These are phyloP conservation scores for Aegilops bicornis DNA, from an alignment of 176 grass and related monocot genomes.

Conservation along the genomic window DNA sequence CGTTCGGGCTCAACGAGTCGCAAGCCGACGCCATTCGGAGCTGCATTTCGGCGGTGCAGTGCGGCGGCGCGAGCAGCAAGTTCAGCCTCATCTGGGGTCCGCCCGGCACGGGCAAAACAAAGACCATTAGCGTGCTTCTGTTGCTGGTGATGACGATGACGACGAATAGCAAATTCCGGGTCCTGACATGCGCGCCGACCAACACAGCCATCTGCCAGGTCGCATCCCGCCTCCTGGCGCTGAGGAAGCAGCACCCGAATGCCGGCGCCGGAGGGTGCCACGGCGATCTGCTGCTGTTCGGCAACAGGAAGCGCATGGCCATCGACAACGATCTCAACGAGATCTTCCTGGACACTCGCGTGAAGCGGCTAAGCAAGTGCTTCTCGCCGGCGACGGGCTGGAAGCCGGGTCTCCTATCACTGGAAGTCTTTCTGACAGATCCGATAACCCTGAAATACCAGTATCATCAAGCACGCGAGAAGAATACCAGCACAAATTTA, in stretches of 20 bases:
- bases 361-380: slow-evolving; percentile 10
- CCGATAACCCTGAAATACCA: background rate
- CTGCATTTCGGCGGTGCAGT: slow-evolving; percentile 43
- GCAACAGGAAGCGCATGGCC: slow-evolving; percentile 43
- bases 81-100: slow-evolving; percentile 76
- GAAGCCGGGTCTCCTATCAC: slow-evolving; percentile 35
- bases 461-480: background rate
- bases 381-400: slow-evolving; percentile 42
- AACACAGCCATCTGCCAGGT: slow-evolving; percentile 67
- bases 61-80: background rate
- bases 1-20: slow-evolving; percentile 55
- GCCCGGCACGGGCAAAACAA: slow-evolving; percentile 77
- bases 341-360: slow-evolving; percentile 62
- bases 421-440: slow-evolving; percentile 24
- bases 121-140: slow-evolving; percentile 53
- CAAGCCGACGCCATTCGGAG: slow-evolving; percentile 34
- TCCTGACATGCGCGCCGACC: slow-evolving; percentile 61
- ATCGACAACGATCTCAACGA: slow-evolving; percentile 29
- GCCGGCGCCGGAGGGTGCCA: background rate
- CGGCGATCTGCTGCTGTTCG: slow-evolving; percentile 54
- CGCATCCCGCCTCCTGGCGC: slow-evolving; percentile 38
- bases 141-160: background rate
- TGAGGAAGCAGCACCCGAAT: slow-evolving; percentile 21
- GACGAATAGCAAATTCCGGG: slow-evolving; percentile 21
- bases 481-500: background rate